These are phyloP conservation scores for Schizosaccharomyces osmophilus DNA, from an alignment of 805 yeast species.

Conservation along the genomic window DNA sequence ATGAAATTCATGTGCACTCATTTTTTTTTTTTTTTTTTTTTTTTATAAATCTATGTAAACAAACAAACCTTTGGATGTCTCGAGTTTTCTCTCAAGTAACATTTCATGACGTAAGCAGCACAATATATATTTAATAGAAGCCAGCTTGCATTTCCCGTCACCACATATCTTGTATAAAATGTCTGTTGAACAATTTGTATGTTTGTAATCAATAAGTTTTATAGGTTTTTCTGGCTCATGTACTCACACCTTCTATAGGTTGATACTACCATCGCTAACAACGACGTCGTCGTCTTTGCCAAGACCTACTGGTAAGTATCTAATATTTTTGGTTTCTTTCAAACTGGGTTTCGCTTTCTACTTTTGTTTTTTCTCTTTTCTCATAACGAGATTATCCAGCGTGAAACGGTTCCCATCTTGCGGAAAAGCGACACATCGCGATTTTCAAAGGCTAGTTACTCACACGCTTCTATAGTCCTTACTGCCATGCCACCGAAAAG, in stretches of 20 bases:
- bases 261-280: conserved; percentile 1
- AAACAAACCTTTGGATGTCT: too few species aligned
- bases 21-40: too few species aligned
- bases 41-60: too few species aligned
- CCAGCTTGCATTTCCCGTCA: neutral
- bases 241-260: neutral
- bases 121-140: too few species aligned
- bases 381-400: too few species aligned
- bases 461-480: conserved; percentile 4
- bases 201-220: neutral
- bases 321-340: neutral
- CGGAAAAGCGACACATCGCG: too few species aligned
- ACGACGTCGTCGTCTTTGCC: conserved; percentile 2
- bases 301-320: conserved; percentile 2
- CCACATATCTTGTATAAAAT: neutral
- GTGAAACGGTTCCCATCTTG: too few species aligned
- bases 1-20: too few species aligned
- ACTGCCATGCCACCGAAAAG: conserved; percentile 22
- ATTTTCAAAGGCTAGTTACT: too few species aligned
- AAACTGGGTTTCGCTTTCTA: neutral
- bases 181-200: neutral
- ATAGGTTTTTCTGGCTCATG: neutral
- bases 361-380: neutral
- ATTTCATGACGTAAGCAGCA: too few species aligned
- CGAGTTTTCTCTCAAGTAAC: too few species aligned